Evolutionary conservation across 2,329 filamentous ascomycete genomes (phyloP).

Genomic region (Phaeosphaeriaceae sp.): DNA sequence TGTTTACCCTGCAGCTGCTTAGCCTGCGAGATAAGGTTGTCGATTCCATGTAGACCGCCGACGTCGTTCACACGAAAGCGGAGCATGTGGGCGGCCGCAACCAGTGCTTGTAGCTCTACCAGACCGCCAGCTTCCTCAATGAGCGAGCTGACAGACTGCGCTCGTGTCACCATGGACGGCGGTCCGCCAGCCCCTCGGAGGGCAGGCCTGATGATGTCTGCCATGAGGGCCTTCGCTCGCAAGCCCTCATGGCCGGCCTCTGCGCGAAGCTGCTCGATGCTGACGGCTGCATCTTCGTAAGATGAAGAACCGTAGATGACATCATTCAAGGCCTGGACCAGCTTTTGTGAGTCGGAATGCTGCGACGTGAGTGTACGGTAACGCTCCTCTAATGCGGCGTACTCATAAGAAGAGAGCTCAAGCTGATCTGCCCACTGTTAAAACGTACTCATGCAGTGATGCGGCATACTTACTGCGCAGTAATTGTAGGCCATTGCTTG

Average conservation of each 20-base stretch:
- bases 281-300: conserved; percentile 1
- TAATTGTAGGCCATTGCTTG: not conserved
- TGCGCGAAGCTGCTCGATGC: conserved; percentile 19
- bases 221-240: conserved; percentile 23
- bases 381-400: conserved; percentile 14
- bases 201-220: conserved; percentile 18
- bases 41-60: conserved; percentile 13
- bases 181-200: conserved; percentile 22
- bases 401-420: conserved; percentile 15
- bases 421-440: conserved; percentile 15
- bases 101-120: conserved; percentile 15
- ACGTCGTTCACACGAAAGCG: conserved; percentile 14
- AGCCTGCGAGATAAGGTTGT: conserved; percentile 12
- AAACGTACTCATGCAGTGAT: not conserved
- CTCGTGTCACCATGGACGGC: conserved; percentile 14
- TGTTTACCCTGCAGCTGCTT: conserved; percentile 8
- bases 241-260: conserved; percentile 22
- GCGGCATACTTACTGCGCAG: conserved; percentile 5
- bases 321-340: conserved; percentile 16
- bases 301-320: conserved; percentile 14
- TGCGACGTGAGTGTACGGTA: conserved; percentile 14
- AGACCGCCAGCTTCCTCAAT: conserved; percentile 16
- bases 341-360: conserved; percentile 12
- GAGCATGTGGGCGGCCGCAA: conserved; percentile 14
- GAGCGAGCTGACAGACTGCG: conserved; percentile 9